Conservation (phyloP, 2,329 filamentous ascomycete genomes). For the Cercospora janseana region DNA sequence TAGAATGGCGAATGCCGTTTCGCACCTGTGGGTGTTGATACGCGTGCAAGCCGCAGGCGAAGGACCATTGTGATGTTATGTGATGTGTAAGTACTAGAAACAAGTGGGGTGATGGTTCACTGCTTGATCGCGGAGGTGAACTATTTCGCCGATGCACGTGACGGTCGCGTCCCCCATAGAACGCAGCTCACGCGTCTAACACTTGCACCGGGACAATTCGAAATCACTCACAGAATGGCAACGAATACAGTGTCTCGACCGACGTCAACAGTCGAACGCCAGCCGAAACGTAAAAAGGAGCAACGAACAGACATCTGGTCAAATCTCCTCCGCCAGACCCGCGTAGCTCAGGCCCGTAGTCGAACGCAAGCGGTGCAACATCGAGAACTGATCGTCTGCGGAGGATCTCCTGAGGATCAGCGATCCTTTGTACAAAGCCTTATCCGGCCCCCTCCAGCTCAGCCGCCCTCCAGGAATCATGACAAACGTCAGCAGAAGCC, state of each 20-base stretch:
- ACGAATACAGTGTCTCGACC: constrained; percentile 22
- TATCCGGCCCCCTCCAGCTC: constrained; percentile 32
- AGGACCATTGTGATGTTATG: constrained; percentile 67
- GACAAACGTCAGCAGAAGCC: constrained; percentile 27
- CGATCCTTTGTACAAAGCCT: constrained; percentile 31
- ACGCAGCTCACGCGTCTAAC: constrained; percentile 1
- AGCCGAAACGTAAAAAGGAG: constrained; percentile 28
- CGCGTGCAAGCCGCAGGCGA: constrained; percentile 88
- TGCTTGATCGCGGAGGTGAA: constrained; percentile 7
- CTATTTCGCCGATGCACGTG: constrained; percentile 6
- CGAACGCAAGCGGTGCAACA: constrained; percentile 35
- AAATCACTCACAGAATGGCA: constrained; percentile 17
- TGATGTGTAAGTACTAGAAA: not conserved
- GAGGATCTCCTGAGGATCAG: constrained; percentile 36
- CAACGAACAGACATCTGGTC: constrained; percentile 38
- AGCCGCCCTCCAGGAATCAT: constrained; percentile 27
- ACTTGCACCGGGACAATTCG: not conserved
- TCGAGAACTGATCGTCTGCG: constrained; percentile 34
- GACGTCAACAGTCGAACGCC: constrained; percentile 14
- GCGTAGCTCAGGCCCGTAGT: constrained; percentile 38
- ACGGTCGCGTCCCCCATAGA: not conserved
- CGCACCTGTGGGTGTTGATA: constrained; percentile 56
- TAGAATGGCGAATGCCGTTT: constrained; percentile 86
- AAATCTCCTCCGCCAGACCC: constrained; percentile 36
- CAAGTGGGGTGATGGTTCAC: not conserved